Evolutionary conservation across 768 basidiomycete genomes (phyloP).

Genomic region (Lentinula detonsa): DNA sequence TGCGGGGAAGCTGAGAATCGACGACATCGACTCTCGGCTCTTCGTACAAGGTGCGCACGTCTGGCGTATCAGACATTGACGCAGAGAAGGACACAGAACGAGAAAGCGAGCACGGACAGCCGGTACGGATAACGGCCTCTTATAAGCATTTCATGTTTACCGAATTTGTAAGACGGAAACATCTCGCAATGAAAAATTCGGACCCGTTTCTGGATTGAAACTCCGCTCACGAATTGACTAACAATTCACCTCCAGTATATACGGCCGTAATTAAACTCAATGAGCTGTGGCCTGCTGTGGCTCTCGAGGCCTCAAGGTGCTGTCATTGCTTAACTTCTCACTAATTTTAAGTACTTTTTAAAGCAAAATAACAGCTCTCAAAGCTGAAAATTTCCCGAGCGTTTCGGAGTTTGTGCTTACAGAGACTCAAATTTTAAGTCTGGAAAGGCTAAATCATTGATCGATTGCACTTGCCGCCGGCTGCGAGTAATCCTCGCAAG

Average conservation of each 20-base stretch:
- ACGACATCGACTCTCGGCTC: slow-evolving; percentile 9
- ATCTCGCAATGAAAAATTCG: neutral
- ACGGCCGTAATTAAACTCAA: neutral
- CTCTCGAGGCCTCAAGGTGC: neutral
- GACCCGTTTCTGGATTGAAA: neutral
- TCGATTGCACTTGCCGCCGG: neutral
- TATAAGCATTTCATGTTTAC: neutral
- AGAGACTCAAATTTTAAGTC: neutral
- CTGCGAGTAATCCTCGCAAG: neutral
- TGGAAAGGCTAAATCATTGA: neutral
- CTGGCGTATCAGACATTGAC: slow-evolving; percentile 24
- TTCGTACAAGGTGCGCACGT: slow-evolving; percentile 23
- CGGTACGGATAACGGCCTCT: neutral
- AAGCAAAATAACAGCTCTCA: neutral
- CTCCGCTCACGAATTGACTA: neutral
- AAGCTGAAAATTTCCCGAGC: neutral
- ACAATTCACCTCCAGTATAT: neutral
- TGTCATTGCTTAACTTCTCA: neutral
- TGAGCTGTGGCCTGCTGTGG: neutral
- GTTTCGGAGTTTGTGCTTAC: neutral
- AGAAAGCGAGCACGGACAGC: neutral
- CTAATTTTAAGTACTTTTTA: neutral
- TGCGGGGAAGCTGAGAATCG: neutral
- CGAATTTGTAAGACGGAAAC: neutral
- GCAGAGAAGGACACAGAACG: neutral